Conservation (phyloP, 768 basidiomycete species). For the Holtermanniella nyarrowii region DNA sequence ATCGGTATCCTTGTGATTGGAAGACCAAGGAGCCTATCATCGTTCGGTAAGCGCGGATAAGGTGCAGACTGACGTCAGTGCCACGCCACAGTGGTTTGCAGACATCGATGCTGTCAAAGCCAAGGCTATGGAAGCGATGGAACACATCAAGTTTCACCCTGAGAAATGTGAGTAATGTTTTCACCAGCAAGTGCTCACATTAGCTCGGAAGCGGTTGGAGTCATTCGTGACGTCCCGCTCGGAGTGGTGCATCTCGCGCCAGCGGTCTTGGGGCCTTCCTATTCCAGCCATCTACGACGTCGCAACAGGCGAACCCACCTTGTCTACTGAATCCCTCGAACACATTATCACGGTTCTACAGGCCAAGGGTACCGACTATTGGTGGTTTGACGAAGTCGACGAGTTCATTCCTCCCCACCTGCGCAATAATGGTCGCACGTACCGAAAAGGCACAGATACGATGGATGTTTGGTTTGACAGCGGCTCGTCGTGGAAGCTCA, state of each 20-base stretch:
- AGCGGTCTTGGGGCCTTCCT: slow-evolving; percentile 94
- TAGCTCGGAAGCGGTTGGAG: slow-evolving; percentile 79
- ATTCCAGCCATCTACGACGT: slow-evolving; percentile 75
- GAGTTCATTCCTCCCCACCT: slow-evolving; percentile 67
- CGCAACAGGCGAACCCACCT: slow-evolving; percentile 53
- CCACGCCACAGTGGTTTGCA: slow-evolving; percentile 97
- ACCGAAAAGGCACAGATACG: slow-evolving; percentile 79
- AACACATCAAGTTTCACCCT: slow-evolving; percentile 66
- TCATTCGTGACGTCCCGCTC: slow-evolving; percentile 76
- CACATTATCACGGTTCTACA: slow-evolving; percentile 70
- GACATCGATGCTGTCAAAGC: slow-evolving; percentile 77
- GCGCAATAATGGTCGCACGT: slow-evolving; percentile 45
- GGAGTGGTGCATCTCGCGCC: slow-evolving; percentile 98
- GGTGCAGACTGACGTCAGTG: slow-evolving; percentile 45
- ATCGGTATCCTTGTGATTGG: slow-evolving; percentile 95
- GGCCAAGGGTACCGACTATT: slow-evolving; percentile 63
- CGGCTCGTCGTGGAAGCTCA: slow-evolving; percentile 82
- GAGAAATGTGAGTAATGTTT: slow-evolving; percentile 50
- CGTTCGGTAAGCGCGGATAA: slow-evolving; percentile 51
- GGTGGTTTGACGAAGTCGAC: slow-evolving; percentile 80
- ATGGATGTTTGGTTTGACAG: slow-evolving; percentile 99
- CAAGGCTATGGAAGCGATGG: slow-evolving; percentile 58
- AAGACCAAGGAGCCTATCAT: slow-evolving; percentile 88
- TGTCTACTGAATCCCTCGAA: slow-evolving; percentile 55
- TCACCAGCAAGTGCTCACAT: not conserved